A percentile compares a stretch with the other conserved stretches of the same genome.
These are phyloP conservation scores for Malus hybrid DNA, from an alignment of 331 rosid genomes.

Conservation along the genomic window DNA sequence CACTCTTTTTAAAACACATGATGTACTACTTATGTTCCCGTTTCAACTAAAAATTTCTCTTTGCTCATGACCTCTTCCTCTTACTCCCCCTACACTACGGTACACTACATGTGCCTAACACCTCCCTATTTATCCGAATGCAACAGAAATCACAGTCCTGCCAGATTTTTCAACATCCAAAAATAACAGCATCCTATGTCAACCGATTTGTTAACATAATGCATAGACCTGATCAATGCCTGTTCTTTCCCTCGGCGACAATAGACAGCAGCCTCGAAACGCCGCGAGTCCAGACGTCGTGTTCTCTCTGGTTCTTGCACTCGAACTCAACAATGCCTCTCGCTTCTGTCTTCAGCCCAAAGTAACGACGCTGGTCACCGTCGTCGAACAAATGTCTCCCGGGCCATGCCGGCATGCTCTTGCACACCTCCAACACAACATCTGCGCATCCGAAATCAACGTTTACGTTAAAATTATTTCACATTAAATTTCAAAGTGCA, in stretches of 20 bases:
- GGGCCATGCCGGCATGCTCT: constrained; percentile 74
- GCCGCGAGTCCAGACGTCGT: constrained; percentile 77
- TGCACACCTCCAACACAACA: constrained; percentile 67
- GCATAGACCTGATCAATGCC: constrained; percentile 2
- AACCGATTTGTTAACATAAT: neutral
- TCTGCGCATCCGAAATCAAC: constrained; percentile 29
- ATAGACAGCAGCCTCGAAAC: constrained; percentile 63
- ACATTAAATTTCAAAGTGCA: neutral
- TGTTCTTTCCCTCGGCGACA: constrained; percentile 53
- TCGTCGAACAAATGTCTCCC: constrained; percentile 65
- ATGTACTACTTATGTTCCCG: too few species aligned
- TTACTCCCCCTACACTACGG: too few species aligned
- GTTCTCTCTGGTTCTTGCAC: constrained; percentile 72
- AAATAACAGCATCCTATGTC: neutral
- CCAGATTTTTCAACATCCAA: neutral
- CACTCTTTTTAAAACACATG: too few species aligned
- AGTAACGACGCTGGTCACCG: constrained; percentile 70
- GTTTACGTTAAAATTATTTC: neutral
- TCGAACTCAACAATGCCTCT: constrained; percentile 85
- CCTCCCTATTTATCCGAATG: neutral
- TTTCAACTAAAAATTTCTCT: too few species aligned
- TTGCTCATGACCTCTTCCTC: neutral
- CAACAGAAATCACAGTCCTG: neutral
- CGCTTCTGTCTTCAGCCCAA: constrained; percentile 72
- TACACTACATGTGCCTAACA: neutral